Base-by-base conservation (phyloP, 1,139 yeast species). In the Pichia sp. region DNA sequence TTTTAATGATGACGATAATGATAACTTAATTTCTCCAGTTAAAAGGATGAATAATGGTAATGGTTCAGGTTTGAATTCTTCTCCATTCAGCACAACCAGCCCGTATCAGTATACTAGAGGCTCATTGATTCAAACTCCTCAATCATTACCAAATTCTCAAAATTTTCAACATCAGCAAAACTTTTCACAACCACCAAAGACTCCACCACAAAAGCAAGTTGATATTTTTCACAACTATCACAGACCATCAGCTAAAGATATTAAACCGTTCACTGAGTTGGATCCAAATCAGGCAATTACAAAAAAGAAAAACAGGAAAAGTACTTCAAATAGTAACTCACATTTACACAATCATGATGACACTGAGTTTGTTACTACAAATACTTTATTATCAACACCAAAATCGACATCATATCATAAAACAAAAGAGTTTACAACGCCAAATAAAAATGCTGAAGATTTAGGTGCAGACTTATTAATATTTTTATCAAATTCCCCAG, bases 401-500 rank as follows among this genome's bases (percentile, higher is more conserved):
- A 67, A 60, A 48, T 42, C 56, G 1, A 51, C 53, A 45, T 41
- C 55, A 1, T 53, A 50, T 22, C 41, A 16, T 28, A 50, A 30
- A 43, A 10, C n/a, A 16, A 50, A 30, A 22, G 55, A 56, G 18
- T 52, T 52, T 8, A 63, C 60, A 42, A 66, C 68, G 2, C 69
- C 70, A 14, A 62, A 62, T 43, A 62, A 58, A 31, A 61, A 54
- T 48, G 31, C 48, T 6, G 83, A 79, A 54, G 87, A 84, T 50
- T 90, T 84, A 66, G 96, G 96, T 7, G 96, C 95, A 0, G 95
- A 86, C 65, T 70, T 88, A 56, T 74, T 88, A 56, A 79, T 88
- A 81, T 88, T 80, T 66, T 73, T 88, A 61, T 95, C 96, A 4
- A 86, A 95, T 5, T 86, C 95, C 3, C 96, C 96, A 0, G 84